Evolutionary conservation across 257 asterid species (phyloP).

Genomic region (Solanum ossicruentum): DNA sequence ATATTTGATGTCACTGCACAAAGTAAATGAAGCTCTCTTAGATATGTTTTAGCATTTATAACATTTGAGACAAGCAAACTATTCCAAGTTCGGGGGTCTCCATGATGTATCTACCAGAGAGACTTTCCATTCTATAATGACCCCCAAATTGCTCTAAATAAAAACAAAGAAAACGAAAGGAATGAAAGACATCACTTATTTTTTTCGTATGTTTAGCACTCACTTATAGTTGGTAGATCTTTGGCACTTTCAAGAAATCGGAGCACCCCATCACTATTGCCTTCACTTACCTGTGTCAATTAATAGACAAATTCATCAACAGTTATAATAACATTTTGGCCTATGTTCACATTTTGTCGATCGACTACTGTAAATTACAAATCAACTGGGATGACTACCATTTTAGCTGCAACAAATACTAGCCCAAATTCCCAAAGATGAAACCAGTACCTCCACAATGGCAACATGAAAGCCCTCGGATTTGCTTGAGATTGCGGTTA

Average conservation of each 20-base stretch:
- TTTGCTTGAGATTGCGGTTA: conserved; percentile 22
- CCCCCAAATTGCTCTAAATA: not conserved
- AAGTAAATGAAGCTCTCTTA: not conserved
- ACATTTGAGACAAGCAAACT: not conserved
- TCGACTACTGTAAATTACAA: not conserved
- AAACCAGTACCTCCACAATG: conserved; percentile 30
- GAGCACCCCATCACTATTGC: conserved; percentile 13
- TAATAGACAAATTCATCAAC: not conserved
- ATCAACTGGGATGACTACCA: not conserved
- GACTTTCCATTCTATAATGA: not conserved
- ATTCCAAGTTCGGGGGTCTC: not conserved
- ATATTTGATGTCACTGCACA: conserved; percentile 29
- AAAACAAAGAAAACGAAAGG: not conserved
- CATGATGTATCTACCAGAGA: not conserved
- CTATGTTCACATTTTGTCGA: not conserved
- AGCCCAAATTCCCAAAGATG: not conserved
- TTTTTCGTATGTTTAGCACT: not conserved
- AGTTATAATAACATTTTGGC: not conserved
- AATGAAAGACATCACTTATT: not conserved
- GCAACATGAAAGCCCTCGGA: conserved; percentile 37
- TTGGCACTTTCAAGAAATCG: conserved; percentile 28
- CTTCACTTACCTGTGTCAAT: conserved; percentile 16
- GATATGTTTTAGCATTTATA: not conserved
- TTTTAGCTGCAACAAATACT: not conserved
- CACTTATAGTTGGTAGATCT: conserved; percentile 32